phyloP scores from a whole-genome alignment of 345 rosid species.

The Rubroshorea leprosula region DNA sequence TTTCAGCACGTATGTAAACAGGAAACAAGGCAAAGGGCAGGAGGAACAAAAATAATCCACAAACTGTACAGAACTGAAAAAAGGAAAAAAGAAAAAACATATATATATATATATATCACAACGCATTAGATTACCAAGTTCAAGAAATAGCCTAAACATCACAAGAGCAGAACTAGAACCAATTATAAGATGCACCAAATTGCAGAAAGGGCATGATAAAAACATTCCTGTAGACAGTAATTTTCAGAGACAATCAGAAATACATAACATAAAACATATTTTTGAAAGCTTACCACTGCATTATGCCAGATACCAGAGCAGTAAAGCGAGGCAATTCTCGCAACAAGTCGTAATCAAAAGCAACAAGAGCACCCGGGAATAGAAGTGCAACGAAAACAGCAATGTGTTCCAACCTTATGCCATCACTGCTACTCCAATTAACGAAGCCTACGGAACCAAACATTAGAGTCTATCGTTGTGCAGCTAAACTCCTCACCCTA shows the following conservation, averaged over 20 bases:
- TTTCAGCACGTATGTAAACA: constrained; percentile 53
- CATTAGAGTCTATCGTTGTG: neutral
- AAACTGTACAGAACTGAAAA: constrained; percentile 56
- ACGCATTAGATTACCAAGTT: neutral
- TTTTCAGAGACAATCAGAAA: neutral
- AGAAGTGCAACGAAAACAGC: constrained; percentile 76
- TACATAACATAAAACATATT: neutral
- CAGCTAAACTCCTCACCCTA: no score
- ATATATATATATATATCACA: no score
- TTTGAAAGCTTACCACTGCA: constrained; percentile 54
- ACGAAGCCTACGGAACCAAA: constrained; percentile 34
- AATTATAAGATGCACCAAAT: no score
- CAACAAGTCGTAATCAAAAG: constrained; percentile 60
- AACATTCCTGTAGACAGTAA: neutral
- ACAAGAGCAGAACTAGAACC: no score
- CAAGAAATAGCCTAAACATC: neutral
- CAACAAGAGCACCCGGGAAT: constrained; percentile 91
- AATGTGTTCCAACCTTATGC: constrained; percentile 68
- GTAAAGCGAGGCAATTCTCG: constrained; percentile 41
- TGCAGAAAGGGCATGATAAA: neutral
- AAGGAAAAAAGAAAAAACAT: constrained; percentile 12
- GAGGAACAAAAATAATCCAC: constrained; percentile 47
- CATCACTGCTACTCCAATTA: constrained; percentile 72
- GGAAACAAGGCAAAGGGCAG: constrained; percentile 60
- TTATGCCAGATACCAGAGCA: constrained; percentile 92